These are phyloP conservation scores for Mimosa pudica DNA, from an alignment of 306 rosid genomes.

Conservation along the genomic window DNA sequence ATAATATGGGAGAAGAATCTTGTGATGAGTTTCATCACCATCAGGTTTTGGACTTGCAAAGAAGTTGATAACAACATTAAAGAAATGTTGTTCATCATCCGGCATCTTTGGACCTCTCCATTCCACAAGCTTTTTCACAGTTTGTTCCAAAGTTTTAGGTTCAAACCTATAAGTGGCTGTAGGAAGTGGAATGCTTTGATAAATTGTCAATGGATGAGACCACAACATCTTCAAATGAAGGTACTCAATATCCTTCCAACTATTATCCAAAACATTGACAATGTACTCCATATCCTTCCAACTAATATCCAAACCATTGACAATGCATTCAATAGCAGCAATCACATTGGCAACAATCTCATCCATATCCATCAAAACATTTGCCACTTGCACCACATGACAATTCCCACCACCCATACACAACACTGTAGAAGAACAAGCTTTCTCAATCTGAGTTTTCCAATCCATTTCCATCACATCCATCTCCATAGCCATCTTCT, in stretches of 20 bases:
- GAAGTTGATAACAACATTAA: too few species aligned
- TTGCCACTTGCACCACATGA: constrained; percentile 71
- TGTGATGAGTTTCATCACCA: too few species aligned
- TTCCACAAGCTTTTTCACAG: constrained; percentile 64
- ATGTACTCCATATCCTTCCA: too few species aligned
- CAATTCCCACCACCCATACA: constrained; percentile 61
- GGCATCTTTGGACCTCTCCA: constrained; percentile 52
- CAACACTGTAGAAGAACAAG: constrained; percentile 53
- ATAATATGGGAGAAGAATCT: too few species aligned
- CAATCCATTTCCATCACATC: constrained; percentile 39
- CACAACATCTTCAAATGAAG: constrained; percentile 75
- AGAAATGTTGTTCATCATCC: too few species aligned
- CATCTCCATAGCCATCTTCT: neutral
- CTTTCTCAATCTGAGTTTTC: constrained; percentile 75
- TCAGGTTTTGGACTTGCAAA: too few species aligned
- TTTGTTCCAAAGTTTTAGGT: constrained; percentile 43
- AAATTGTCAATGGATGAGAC: constrained; percentile 66
- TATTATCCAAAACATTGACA: constrained; percentile 50
- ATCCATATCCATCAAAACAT: constrained; percentile 48
- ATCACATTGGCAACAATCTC: constrained; percentile 63
- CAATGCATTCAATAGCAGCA: constrained; percentile 47
- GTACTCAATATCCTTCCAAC: constrained; percentile 77
- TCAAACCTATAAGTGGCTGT: constrained; percentile 21
- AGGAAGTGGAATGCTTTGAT: constrained; percentile 30
- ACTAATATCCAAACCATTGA: too few species aligned